Evolutionary conservation across 768 basidiomycete species (phyloP).

Genomic region (Saitozyma podzolica): DNA sequence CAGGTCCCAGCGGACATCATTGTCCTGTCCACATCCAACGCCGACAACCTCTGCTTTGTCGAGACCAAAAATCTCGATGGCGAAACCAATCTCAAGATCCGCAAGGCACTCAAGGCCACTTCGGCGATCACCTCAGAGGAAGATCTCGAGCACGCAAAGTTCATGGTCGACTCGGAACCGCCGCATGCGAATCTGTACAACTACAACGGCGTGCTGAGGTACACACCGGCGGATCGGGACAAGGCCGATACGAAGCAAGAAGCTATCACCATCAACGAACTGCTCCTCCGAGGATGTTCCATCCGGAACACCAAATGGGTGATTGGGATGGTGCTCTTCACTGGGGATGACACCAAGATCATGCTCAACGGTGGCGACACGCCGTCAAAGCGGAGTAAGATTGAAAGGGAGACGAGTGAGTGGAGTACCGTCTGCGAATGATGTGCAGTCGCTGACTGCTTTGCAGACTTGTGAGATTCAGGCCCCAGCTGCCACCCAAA

Average conservation of each 20-base stretch:
- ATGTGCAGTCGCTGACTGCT: background rate
- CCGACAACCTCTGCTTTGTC: conserved; percentile 88
- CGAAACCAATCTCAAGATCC: conserved; percentile 92
- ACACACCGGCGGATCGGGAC: conserved; percentile 58
- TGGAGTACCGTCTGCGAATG: background rate
- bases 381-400: conserved; percentile 91
- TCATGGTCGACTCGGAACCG: conserved; percentile 87
- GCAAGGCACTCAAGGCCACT: conserved; percentile 74
- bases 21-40: conserved; percentile 85
- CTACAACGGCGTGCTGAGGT: conserved; percentile 82
- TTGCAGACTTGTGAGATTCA: conserved; percentile 17
- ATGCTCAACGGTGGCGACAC: conserved; percentile 80
- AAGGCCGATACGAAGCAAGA: conserved; percentile 47
- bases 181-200: conserved; percentile 90
- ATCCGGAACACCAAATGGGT: conserved; percentile 89
- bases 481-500: background rate
- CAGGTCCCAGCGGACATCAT: conserved; percentile 96
- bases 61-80: conserved; percentile 99
- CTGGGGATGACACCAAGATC: conserved; percentile 70
- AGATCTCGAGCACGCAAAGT: conserved; percentile 81
- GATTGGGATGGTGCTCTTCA: conserved; percentile 90
- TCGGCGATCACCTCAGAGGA: conserved; percentile 76
- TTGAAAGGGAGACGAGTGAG: conserved; percentile 86
- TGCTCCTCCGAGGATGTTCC: conserved; percentile 85
- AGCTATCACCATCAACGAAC: conserved; percentile 78